Base-by-base conservation (phyloP, 306 rosid species). In the Pyrus communis region DNA sequence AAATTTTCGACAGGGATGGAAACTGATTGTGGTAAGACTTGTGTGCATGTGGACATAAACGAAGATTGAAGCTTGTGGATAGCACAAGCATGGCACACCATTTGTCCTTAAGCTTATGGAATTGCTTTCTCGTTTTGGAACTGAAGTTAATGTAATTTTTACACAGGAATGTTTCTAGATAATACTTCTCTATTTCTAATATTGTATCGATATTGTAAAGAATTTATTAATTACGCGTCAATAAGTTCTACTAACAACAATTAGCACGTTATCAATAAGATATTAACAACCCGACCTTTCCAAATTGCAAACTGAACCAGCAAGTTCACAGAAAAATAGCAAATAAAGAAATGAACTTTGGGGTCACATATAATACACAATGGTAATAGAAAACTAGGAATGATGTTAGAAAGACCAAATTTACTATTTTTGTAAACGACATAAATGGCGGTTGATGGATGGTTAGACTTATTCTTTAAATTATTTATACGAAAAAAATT, bases 51-150 rank as follows among this genome's bases (percentile, higher is more conserved):
- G 74, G 68, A 71, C 62, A 71, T 15, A 33, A 15, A 52, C 4
- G 23, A 13, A 30, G 38, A 77, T 67, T 35, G 70, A 10, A 70
- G 77, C 69, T 54, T 63, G 84, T 77, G 84, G 78, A 66, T 71
- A 77, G 31, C 85, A 82, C 83, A 76, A 57, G 51, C 77, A 46
- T 57, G 62, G 31, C 68, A 49, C 28, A 23, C 61, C 79, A 40
- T 69, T 64, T 61, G 71, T 67, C 64, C 55, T 51, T 43, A 8
- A 59, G 71, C 46, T 40, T 9, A 33, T 31, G 61, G 57, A 33
- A 18, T 77, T 22, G 65, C 67, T 21, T 27, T 27, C 10, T 7
- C 43, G 45, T 42, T 15, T 18, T 61, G 18, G 27, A 35, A 10
- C 11, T n/a, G 33, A n/a, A 57, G 8, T 71, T n/a, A 4, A 14